Evolutionary conservation across 495 filamentous ascomycete species (phyloP), one percentile per base, ranked within the genome.

Genomic region (Entonaema liquescens): DNA sequence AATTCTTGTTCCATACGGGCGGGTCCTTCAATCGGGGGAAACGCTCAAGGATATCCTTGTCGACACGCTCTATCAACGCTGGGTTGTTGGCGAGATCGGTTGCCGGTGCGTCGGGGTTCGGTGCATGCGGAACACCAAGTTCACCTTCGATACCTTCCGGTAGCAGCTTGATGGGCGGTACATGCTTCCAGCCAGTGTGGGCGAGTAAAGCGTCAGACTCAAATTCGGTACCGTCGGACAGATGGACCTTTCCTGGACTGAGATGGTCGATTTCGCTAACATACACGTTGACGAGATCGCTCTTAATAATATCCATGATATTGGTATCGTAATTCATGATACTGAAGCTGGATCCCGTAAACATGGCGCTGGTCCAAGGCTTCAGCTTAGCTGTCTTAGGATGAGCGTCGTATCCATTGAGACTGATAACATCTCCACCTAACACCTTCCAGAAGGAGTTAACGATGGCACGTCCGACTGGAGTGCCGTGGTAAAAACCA

Each of bases 241-340:
- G 79, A 67, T 87, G 82, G 2, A 95, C 79, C 3, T 79, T 83
- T 8, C 82, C 79, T 5, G 75, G 68, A 9, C 80, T 72, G 8
- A 94, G 80, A 17, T 81, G 80, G 4, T 82, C 79, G 23, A 95
- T 83, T 64, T 93, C 89, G 50, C 85, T 84, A 7, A 91, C 77
- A 64, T 92, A 83, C 1, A 93, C 83, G 8, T 83, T 80, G 25
- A 92, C 84, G 8, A 78, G 84, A 1, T 86, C 88, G 38, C 82
- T 79, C 56, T 80, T 82, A 35, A 93, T 78, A 5, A 86, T 76
- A 17, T 87, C 83, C 74, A 89, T 87, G 77, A 93, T 84, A 67
- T 90, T 77, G 9, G 82, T 85, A 0, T 84, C 83, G 70, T 92
- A 92, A 77, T 92, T 93, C 52, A 92, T 80, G 60, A 92, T 89